Evolutionary conservation across 306 rosid species (phyloP).

Genomic region (Inga leiocalycina): DNA sequence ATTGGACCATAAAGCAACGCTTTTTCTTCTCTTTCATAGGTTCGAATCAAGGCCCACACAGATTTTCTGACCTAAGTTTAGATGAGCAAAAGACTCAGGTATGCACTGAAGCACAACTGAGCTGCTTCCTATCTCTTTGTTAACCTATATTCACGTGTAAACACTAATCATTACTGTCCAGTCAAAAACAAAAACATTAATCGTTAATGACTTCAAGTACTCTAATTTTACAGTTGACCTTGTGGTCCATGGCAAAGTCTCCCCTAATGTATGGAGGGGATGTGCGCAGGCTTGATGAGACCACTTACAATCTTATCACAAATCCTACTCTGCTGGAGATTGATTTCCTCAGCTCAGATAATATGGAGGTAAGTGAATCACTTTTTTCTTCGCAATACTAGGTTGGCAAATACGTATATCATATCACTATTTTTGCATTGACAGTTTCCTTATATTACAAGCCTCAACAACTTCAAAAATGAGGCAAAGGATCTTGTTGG

Average conservation of each 20-base stretch:
- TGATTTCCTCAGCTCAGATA: constrained; percentile 69
- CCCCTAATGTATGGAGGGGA: constrained; percentile 99
- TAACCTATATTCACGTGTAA: background rate
- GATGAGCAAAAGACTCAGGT: constrained; percentile 90
- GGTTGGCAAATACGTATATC: constrained; percentile 5
- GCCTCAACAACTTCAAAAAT: constrained; percentile 30
- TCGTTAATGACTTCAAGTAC: constrained; percentile 10
- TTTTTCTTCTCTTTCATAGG: constrained; percentile 42
- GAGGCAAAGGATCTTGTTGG: constrained; percentile 31
- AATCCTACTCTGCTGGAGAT: constrained; percentile 81
- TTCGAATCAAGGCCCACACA: constrained; percentile 85
- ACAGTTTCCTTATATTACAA: constrained; percentile 66
- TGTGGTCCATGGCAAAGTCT: constrained; percentile 94
- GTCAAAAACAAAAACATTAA: background rate
- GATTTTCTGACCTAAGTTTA: constrained; percentile 51
- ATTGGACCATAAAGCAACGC: constrained; percentile 20
- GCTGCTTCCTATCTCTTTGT: constrained; percentile 27
- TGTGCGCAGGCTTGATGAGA: constrained; percentile 64
- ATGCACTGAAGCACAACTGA: constrained; percentile 10
- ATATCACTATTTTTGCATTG: constrained; percentile 31
- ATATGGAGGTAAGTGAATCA: constrained; percentile 73
- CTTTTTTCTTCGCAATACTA: constrained; percentile 20
- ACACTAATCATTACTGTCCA: background rate
- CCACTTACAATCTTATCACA: constrained; percentile 57
- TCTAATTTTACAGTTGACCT: constrained; percentile 65